Evolutionary conservation across 345 rosid species (phyloP), one percentile per base, ranked within the genome.

Genomic region (Raphanus raphanistrum): DNA sequence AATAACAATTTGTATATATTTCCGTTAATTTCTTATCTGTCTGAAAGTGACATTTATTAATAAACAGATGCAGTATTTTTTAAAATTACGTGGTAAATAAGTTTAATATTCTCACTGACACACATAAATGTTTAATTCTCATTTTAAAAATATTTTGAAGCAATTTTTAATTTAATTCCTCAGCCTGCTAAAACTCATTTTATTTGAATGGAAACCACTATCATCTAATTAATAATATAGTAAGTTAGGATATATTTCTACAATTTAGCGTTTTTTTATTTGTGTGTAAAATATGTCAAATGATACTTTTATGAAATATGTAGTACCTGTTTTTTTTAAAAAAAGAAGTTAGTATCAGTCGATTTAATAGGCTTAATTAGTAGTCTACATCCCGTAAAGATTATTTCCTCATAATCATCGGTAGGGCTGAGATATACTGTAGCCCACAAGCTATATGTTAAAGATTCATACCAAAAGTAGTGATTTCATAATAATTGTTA

Each of bases 401-500:
- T 50, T 5, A 50, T 50, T n/a, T 13, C 17, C 54, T 50, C 55
- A n/a, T 50, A 50, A 50, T 50, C 55, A 50, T 50, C 17, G n/a
- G 17, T n/a, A 50, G 21, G 55, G 21, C 21, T 13, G n/a, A 1
- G 55, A n/a, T 35, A 48, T 28, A 28, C 55, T 50, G 55, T 50
- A 50, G 16, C 55, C 8, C 21, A 50, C n/a, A 50, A 50, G 54
- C 13, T 12, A 35, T 6, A 12, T 45, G 15, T 45, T 12, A 50
- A 50, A 50, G 17, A n/a, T 5, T 50, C 16, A 13, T n/a, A n/a
- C 55, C 21, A 50, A 60, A 41, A 76, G 29, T 69, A 76, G 61
- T 76, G 63, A 76, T 76, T 48, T 33, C 7, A 28, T 15, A 48
- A 68, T 61, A 61, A 76, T 62, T 69, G 69, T 62, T 69, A 69